These are phyloP conservation scores for Neonothopanus nambi DNA, from an alignment of 1,284 basidiomycete species.

Conservation along the genomic window DNA sequence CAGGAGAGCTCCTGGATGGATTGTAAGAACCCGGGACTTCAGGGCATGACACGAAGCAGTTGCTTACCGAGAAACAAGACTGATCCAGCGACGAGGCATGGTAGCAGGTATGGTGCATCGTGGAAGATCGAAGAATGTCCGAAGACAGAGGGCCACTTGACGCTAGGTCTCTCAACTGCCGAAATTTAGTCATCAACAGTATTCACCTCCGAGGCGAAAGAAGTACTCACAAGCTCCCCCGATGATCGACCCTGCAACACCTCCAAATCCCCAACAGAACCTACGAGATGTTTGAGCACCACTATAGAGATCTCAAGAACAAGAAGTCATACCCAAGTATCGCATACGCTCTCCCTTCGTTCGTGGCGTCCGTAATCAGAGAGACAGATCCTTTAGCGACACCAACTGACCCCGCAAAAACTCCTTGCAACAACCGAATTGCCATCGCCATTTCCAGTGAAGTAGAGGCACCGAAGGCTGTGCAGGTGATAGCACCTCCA, in stretches of 20 bases:
- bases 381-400: slow-evolving; percentile 91
- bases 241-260: slow-evolving; percentile 87
- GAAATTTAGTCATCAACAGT: slow-evolving; percentile 3
- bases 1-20: slow-evolving; percentile 70
- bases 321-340: slow-evolving; percentile 71
- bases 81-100: slow-evolving; percentile 77
- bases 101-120: slow-evolving; percentile 89
- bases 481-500: slow-evolving; percentile 78
- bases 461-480: slow-evolving; percentile 87
- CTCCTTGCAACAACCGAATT: slow-evolving; percentile 87
- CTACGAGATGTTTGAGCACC: slow-evolving; percentile 29
- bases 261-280: slow-evolving; percentile 96
- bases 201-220: slow-evolving; percentile 7
- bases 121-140: slow-evolving; percentile 67
- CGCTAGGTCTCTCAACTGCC: slow-evolving; percentile 73
- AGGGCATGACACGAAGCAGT: slow-evolving; percentile 8
- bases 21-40: slow-evolving; percentile 6
- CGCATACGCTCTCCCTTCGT: slow-evolving; percentile 92
- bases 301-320: slow-evolving; percentile 1
- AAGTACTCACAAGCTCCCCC: slow-evolving; percentile 74
- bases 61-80: slow-evolving; percentile 69
- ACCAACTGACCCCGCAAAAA: slow-evolving; percentile 94
- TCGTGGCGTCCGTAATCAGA: slow-evolving; percentile 85
- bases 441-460: slow-evolving; percentile 82
- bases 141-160: slow-evolving; percentile 83